phyloP scores from a whole-genome alignment of 192 early-diverging fungal species.

The Podila horticola region DNA sequence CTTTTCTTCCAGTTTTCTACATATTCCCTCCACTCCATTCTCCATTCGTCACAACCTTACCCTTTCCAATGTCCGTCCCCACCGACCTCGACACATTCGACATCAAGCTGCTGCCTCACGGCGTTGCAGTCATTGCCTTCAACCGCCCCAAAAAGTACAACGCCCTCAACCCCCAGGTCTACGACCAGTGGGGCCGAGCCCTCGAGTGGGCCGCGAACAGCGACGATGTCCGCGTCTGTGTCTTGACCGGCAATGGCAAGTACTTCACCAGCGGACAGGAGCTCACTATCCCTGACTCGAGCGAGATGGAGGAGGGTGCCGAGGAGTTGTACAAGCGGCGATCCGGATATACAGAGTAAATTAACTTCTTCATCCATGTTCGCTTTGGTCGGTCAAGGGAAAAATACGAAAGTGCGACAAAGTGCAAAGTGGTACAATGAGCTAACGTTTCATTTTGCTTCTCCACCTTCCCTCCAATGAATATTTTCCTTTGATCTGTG shows the following conservation, averaged over 20 bases:
- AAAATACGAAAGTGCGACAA: no score
- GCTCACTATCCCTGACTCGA: conserved; percentile 46
- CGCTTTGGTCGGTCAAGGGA: neutral
- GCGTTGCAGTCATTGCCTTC: conserved; percentile 72
- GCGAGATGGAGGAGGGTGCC: conserved; percentile 20
- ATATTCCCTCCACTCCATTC: neutral
- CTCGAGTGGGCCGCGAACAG: conserved; percentile 61
- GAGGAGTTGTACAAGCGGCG: conserved; percentile 17
- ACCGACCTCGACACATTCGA: conserved; percentile 58
- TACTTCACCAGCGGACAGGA: conserved; percentile 76
- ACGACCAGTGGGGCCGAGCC: conserved; percentile 70
- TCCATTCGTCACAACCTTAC: conserved; percentile 1
- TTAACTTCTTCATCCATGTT: conserved; percentile 31
- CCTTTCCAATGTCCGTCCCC: conserved; percentile 24
- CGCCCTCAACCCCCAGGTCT: conserved; percentile 63
- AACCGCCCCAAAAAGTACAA: conserved; percentile 72
- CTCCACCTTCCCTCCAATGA: neutral
- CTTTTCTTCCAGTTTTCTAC: neutral
- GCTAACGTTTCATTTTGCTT: neutral
- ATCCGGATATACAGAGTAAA: conserved; percentile 37
- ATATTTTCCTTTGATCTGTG: neutral
- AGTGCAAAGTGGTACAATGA: no score
- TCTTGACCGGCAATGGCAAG: conserved; percentile 73
- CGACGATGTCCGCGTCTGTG: conserved; percentile 61
- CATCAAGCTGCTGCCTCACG: conserved; percentile 55